Base-by-base conservation (phyloP, 2,329 filamentous ascomycete species). In the Lecanosticta acicola region DNA sequence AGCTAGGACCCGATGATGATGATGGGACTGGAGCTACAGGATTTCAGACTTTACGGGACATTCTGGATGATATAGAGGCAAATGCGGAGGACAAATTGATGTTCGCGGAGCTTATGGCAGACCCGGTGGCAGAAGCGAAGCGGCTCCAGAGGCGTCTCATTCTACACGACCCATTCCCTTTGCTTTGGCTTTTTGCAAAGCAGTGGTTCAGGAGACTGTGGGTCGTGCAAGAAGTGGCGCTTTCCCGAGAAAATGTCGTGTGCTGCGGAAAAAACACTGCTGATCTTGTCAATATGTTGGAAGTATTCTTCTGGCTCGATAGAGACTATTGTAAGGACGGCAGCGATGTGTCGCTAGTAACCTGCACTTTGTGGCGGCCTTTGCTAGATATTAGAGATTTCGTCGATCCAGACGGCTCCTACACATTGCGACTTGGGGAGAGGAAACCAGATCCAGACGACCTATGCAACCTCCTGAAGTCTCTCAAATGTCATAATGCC, bases 181-280 rank as follows among this genome's bases (percentile, higher is more conserved):
- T 49, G 33, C 24, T 43, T 2, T 32, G 11, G 8, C 14, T 49
- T 14, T 39, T 49, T 18, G 19, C 42, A 8, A 18, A 43, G 11
- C 42, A 42, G 20, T 49, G 47, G 47, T 49, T 49, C 29, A 20
- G 29, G 10, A 32, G 47, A 13, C 17, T 49, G 8, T 49, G 47
- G 47, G 35, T 50, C 3, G 39, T 45, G 10, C 46, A 49, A 42
- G 46, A 50, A 38, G 48, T 36, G 3, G 39, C 39, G 19, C 32
- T 50, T 11, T 26, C 48, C 2, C 35, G 20, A 2, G 7, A 14
- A n/a, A 50, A 41, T 14, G 18, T 40, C 18, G 39, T 39, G 10
- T 46, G 36, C 5, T 46, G 36, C 13, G 43, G 43, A 8, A 4
- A 20, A 7, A 3, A 16, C 3, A 10, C 4, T 3, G 18, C 32